A percentile compares a stretch with the other conserved stretches of the same genome.
These are phyloP conservation scores for Podila verticillata DNA, from an alignment of 192 early-diverging fungal genomes.

Conservation along the genomic window DNA sequence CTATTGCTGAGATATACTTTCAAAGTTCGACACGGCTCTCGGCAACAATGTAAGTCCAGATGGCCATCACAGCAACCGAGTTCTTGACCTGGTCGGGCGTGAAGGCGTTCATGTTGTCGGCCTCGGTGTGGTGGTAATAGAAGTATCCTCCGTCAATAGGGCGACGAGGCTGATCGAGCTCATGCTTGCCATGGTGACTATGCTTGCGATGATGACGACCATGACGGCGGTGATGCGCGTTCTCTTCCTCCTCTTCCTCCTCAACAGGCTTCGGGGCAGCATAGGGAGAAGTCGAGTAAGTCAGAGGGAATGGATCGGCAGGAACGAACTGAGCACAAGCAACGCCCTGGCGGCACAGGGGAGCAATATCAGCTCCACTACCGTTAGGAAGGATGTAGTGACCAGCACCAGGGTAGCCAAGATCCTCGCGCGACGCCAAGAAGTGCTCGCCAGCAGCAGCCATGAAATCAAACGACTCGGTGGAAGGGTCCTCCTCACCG, in stretches of 20 bases:
- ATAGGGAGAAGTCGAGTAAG: constrained; percentile 48
- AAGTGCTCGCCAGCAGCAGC: constrained; percentile 37
- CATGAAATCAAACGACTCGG: constrained; percentile 37
- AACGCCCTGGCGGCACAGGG: constrained; percentile 64
- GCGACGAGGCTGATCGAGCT: constrained; percentile 29
- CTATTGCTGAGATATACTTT: neutral
- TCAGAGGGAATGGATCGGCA: constrained; percentile 54
- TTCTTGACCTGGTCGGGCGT: constrained; percentile 62
- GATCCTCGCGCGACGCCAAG: constrained; percentile 44
- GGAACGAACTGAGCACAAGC: constrained; percentile 62
- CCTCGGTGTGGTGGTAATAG: constrained; percentile 65
- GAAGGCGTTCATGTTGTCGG: constrained; percentile 62
- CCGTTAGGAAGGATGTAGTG: constrained; percentile 51
- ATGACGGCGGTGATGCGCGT: neutral
- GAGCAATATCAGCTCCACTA: constrained; percentile 62
- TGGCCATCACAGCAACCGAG: constrained; percentile 66
- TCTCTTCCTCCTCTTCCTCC: neutral
- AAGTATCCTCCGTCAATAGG: constrained; percentile 61
- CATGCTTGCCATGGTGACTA: constrained; percentile 16
- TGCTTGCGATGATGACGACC: constrained; percentile 3
- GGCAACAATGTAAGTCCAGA: constrained; percentile 67
- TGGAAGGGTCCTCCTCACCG: neutral
- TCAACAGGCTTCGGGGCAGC: constrained; percentile 6
- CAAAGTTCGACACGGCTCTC: constrained; percentile 52
- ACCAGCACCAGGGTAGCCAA: constrained; percentile 50